A percentile compares a stretch with the other conserved stretches of the same genome.
Conservation (phyloP, 2,329 filamentous ascomycete species). For the Ophiostoma quercus region DNA sequence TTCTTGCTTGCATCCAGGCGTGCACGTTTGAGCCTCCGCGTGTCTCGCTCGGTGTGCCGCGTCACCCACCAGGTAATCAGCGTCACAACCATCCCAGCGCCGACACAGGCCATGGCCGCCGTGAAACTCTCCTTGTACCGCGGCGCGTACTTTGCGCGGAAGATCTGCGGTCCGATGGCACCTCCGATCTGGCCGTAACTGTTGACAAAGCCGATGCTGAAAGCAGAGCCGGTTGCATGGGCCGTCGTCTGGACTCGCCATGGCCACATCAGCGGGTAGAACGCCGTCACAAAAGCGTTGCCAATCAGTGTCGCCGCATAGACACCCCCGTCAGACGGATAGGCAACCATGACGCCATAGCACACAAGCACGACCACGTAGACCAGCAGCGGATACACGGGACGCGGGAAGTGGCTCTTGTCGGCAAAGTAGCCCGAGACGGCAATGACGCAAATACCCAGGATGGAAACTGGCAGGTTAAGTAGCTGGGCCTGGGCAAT, state of each 20-base stretch:
- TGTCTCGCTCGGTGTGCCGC: constrained; percentile 23
- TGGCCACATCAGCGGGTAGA: constrained; percentile 30
- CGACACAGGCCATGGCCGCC: constrained; percentile 24
- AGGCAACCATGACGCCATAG: constrained; percentile 25
- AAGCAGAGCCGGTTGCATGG: constrained; percentile 24
- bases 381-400: constrained; percentile 20
- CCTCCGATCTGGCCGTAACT: constrained; percentile 28
- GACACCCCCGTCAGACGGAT: constrained; percentile 29
- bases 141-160: constrained; percentile 24
- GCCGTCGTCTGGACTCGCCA: constrained; percentile 25
- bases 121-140: constrained; percentile 24
- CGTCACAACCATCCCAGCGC: constrained; percentile 15
- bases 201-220: constrained; percentile 26
- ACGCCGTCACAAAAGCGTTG: constrained; percentile 38
- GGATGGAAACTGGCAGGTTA: constrained; percentile 32
- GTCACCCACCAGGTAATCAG: constrained; percentile 25
- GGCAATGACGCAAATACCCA: constrained; percentile 23
- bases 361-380: constrained; percentile 21
- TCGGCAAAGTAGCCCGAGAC: constrained; percentile 25
- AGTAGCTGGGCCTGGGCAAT: constrained; percentile 46
- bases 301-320: constrained; percentile 44
- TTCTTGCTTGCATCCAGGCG: constrained; percentile 22
- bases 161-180: constrained; percentile 25
- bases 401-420: constrained; percentile 23
- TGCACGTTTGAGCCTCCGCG: constrained; percentile 21